phyloP scores from a whole-genome alignment of 306 rosid species.

The Rubus parviflorus region DNA sequence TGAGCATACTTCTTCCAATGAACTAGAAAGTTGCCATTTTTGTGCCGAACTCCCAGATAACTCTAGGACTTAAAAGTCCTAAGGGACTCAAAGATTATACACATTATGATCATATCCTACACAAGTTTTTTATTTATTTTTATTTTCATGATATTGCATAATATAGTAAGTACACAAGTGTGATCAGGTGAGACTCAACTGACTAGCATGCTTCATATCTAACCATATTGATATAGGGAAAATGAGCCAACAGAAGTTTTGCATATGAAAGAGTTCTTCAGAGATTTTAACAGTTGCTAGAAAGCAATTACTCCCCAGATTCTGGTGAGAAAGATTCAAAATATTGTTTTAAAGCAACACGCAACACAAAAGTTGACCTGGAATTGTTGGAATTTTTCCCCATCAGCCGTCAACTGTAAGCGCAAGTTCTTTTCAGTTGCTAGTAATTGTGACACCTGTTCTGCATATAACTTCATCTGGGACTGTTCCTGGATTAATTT shows the following conservation, averaged over 20 bases:
- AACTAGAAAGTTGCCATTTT: background rate
- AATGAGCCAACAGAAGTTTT: conserved; percentile 14
- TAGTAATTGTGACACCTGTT: conserved; percentile 82
- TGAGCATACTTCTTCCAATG: background rate
- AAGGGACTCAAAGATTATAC: background rate
- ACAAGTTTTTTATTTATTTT: background rate
- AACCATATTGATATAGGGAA: background rate
- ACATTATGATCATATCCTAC: background rate
- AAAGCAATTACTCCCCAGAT: conserved; percentile 17
- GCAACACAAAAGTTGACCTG: conserved; percentile 50
- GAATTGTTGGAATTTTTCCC: conserved; percentile 92
- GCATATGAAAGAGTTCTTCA: background rate
- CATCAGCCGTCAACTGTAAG: conserved; percentile 83
- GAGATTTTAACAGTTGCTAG: background rate
- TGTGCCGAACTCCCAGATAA: background rate
- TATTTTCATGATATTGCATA: background rate
- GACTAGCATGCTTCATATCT: conserved; percentile 12
- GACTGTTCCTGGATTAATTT: conserved; percentile 77
- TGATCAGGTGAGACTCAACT: conserved; percentile 11
- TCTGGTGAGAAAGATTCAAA: conserved; percentile 7
- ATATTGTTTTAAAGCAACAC: conserved; percentile 14
- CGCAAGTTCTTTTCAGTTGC: conserved; percentile 83
- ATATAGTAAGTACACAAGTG: background rate
- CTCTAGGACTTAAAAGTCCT: background rate
- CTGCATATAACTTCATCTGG: conserved; percentile 86